Percentiles rank a stretch among this genome's conserved stretches.
phyloP scores from a whole-genome alignment of 805 yeast genomes.

The Metschnikowia vanudenii region DNA sequence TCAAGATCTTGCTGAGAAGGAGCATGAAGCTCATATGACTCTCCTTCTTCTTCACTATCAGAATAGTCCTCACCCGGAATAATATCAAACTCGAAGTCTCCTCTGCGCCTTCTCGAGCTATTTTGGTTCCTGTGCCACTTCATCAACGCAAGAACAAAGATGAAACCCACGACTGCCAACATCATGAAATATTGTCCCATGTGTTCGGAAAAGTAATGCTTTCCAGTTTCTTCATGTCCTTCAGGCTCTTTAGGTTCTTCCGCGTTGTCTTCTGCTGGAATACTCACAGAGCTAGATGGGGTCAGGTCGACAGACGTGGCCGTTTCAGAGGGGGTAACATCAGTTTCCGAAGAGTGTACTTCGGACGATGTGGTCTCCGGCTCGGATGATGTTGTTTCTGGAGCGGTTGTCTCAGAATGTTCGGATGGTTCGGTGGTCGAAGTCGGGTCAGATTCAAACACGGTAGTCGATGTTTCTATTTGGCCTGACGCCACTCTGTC shows the following conservation, averaged over 20 bases:
- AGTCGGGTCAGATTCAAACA: not conserved
- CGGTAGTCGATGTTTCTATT: conserved; percentile 3
- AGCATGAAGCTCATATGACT: conserved; percentile 34
- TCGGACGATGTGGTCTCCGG: not conserved
- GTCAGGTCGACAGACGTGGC: not conserved
- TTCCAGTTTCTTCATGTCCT: conserved; percentile 31
- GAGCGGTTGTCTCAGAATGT: not conserved
- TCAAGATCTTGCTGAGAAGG: conserved; percentile 31
- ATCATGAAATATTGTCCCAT: conserved; percentile 62
- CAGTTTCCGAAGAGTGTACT: not conserved
- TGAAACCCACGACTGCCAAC: conserved; percentile 58
- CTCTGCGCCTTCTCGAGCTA: conserved; percentile 54
- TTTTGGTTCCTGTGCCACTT: conserved; percentile 41
- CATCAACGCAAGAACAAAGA: conserved; percentile 46
- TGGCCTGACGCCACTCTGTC: conserved; percentile 21
- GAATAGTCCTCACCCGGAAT: conserved; percentile 63
- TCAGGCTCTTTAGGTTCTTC: conserved; percentile 24
- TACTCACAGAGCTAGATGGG: conserved; percentile 1
- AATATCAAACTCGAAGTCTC: conserved; percentile 72
- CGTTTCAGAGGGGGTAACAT: not conserved
- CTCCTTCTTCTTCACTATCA: conserved; percentile 39
- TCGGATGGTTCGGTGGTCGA: not conserved
- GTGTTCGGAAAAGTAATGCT: conserved; percentile 40
- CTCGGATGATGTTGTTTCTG: not conserved
- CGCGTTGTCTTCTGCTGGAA: not conserved